Evolutionary conservation across 139 green algal genomes (phyloP), one percentile per base, ranked within the genome.

Genomic region (Auxenochlorella pyrenoidosa): DNA sequence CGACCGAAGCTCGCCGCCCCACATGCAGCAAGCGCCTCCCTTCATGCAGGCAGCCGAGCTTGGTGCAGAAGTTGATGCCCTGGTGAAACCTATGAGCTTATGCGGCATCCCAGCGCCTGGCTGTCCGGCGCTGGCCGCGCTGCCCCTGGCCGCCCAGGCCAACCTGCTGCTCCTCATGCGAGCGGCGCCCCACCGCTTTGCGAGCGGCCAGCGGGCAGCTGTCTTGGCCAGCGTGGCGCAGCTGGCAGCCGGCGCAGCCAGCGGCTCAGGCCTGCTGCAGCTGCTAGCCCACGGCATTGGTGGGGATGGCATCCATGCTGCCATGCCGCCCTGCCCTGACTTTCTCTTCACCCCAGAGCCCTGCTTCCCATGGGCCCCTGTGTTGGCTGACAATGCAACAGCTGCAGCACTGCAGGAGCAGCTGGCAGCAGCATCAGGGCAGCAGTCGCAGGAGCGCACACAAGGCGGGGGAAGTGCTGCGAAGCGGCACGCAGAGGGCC

Each of bases 161-260:
- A 85, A 60, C 60, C 80, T 85, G 40, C 63, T 85, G 30, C 40
- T 85, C 13, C 80, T 85, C 60, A 60, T 85, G 60, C 68, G 41
- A 26, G 59, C 80, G 18, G 80, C 63, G 22, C 80, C 80, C 0
- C 80, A 63, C 80, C 80, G 80, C 59, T 85, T 85, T 30, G 43
- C 80, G 5, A 34, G n/a, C 38, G 40, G 38, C 6, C 80, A 85
- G 40, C 63, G 19, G 2, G 41, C 80, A n/a, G 80, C 80, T 4
- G 28, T 85, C 1, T 30, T 85, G 59, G 40, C 18, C 3, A 41
- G 40, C 3, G 38, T 85, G 43, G 26, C 47, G 16, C 75, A 30
- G 28, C 28, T 84, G 34, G 28, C 36, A 22, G 60, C 63, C 40
- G 36, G 6, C 36, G 32, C 24, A 5, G 10, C 34, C 54, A 13